Percentiles rank a stretch among this genome's conserved stretches.
phyloP scores from a whole-genome alignment of 176 grass and related monocot species.

The Panicum miliaceum region DNA sequence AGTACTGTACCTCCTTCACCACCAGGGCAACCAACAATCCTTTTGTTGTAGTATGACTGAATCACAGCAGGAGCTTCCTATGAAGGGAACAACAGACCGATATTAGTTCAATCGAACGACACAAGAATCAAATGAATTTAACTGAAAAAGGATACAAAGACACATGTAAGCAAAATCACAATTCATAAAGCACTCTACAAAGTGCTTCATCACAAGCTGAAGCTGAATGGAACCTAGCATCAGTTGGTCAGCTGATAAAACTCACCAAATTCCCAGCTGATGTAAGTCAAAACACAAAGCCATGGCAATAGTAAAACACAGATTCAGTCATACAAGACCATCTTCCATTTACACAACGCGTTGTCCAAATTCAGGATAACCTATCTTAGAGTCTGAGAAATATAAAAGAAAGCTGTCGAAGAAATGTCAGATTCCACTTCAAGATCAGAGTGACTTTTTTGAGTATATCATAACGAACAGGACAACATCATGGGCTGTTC shows the following conservation, averaged over 20 bases:
- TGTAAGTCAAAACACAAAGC: neutral
- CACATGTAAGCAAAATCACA: constrained; percentile 1
- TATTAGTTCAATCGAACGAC: constrained; percentile 16
- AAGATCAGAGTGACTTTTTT: neutral
- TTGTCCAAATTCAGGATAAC: constrained; percentile 7
- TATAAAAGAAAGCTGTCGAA: neutral
- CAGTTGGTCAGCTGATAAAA: neutral
- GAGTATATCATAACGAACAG: neutral
- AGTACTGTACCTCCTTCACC: constrained; percentile 62
- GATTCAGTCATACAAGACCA: constrained; percentile 4
- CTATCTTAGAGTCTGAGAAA: neutral
- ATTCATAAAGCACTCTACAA: neutral
- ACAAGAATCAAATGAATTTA: constrained; percentile 31
- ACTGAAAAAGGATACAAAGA: neutral
- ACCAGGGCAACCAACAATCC: constrained; percentile 76
- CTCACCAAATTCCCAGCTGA: neutral
- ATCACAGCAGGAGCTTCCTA: constrained; percentile 72
- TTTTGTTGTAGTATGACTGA: constrained; percentile 71
- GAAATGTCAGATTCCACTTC: constrained; percentile 10
- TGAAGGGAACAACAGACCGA: constrained; percentile 1
- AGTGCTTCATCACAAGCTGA: constrained; percentile 4
- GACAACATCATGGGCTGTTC: neutral
- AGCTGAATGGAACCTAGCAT: constrained; percentile 9
- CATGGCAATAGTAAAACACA: constrained; percentile 1
- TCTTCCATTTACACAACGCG: neutral